These are phyloP conservation scores for Poa annua DNA, from an alignment of 176 grass and related monocot genomes.

Conservation along the genomic window DNA sequence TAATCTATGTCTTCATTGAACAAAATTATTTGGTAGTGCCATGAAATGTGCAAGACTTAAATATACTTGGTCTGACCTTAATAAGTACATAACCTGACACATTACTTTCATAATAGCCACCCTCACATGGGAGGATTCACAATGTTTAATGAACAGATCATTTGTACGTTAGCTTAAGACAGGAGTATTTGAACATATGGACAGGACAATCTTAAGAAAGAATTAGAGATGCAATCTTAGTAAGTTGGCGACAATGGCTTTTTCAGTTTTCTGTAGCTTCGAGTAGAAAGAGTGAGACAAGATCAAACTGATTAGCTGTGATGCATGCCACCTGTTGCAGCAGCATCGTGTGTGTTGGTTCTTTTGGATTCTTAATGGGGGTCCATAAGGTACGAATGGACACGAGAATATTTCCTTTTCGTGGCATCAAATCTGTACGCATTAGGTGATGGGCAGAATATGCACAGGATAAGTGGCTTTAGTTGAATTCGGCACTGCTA, in stretches of 20 bases:
- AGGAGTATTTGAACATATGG: not conserved
- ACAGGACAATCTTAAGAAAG: not conserved
- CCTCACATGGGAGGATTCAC: not conserved
- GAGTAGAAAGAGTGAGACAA: slow-evolving; percentile 4
- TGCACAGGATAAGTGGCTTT: slow-evolving; percentile 26
- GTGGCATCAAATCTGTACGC: slow-evolving; percentile 26
- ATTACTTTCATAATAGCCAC: not conserved
- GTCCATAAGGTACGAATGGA: slow-evolving; percentile 24
- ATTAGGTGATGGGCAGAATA: slow-evolving; percentile 10
- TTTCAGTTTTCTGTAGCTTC: slow-evolving; percentile 21
- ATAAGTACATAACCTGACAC: not conserved
- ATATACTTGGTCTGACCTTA: not conserved
- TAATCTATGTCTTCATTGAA: not conserved
- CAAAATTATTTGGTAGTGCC: not conserved
- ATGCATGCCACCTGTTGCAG: slow-evolving; percentile 27
- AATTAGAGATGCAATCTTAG: not conserved
- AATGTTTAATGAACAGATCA: not conserved
- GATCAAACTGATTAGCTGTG: slow-evolving; percentile 12
- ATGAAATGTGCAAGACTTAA: not conserved
- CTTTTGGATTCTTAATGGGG: not conserved
- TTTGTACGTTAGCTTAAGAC: not conserved
- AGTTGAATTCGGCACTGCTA: slow-evolving; percentile 41
- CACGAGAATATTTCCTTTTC: slow-evolving; percentile 14
- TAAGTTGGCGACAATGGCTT: not conserved
- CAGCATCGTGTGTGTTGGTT: slow-evolving; percentile 28